Percentiles rank a stretch among this genome's conserved stretches.
phyloP scores from a whole-genome alignment of 1,284 basidiomycete genomes.

The Dichomitus squalens region DNA sequence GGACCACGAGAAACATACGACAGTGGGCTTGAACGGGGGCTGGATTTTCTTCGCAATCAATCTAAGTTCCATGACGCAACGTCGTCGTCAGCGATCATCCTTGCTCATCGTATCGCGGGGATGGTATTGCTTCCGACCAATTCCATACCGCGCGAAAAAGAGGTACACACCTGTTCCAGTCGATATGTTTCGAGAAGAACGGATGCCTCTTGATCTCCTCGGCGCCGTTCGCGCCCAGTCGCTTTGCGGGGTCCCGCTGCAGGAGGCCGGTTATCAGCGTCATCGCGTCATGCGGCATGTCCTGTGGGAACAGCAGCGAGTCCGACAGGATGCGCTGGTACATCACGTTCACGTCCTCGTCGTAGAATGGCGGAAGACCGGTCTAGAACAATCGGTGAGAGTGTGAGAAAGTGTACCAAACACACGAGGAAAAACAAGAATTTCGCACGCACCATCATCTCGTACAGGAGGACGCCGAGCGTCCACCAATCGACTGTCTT shows the following conservation, averaged over 20 bases:
- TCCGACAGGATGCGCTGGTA: conserved; percentile 97
- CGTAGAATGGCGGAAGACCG: conserved; percentile 97
- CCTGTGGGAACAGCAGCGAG: conserved; percentile 91
- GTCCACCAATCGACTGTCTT: conserved; percentile 99
- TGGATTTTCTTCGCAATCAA: conserved; percentile 95
- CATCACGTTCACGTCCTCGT: conserved; percentile 98
- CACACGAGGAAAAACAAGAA: not conserved
- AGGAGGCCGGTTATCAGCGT: conserved; percentile 88
- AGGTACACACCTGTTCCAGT: conserved; percentile 76
- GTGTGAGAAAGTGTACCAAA: not conserved
- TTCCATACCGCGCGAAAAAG: not conserved
- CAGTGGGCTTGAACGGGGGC: conserved; percentile 97
- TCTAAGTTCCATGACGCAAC: conserved; percentile 37
- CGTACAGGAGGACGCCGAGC: conserved; percentile 94
- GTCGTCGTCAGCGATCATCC: conserved; percentile 9
- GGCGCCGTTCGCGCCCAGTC: conserved; percentile 90
- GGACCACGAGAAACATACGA: conserved; percentile 55
- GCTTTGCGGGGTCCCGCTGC: conserved; percentile 84
- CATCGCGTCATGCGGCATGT: conserved; percentile 88
- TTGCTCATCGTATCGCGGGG: too few species aligned
- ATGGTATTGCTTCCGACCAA: too few species aligned
- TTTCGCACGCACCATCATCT: conserved; percentile 84
- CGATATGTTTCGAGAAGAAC: conserved; percentile 94
- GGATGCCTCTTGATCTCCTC: conserved; percentile 97
- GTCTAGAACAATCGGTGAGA: conserved; percentile 52